phyloP scores from a whole-genome alignment of 2,329 filamentous ascomycete species.

The Diaporthe sp. region DNA sequence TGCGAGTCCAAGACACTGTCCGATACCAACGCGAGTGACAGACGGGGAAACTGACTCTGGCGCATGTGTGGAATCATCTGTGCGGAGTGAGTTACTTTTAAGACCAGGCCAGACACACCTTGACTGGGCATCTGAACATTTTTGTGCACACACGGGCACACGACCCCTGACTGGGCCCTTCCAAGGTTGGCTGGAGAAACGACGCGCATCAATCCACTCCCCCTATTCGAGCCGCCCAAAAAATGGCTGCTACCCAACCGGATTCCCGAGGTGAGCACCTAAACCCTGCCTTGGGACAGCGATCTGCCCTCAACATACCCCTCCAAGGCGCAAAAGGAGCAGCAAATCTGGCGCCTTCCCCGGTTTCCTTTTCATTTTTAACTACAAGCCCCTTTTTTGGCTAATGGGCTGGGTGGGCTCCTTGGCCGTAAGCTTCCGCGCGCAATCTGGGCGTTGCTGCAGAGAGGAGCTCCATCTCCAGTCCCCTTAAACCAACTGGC shows the following conservation, averaged over 20 bases:
- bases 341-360: slow-evolving; percentile 32
- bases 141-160: slow-evolving; percentile 33
- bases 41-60: slow-evolving; percentile 28
- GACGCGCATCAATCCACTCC: slow-evolving; percentile 38
- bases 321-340: slow-evolving; percentile 20
- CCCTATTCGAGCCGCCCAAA: slow-evolving; percentile 33
- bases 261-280: slow-evolving; percentile 38
- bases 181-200: slow-evolving; percentile 26
- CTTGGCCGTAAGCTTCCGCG: slow-evolving; percentile 29
- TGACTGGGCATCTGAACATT: slow-evolving; percentile 34
- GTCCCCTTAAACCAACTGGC: slow-evolving; percentile 54
- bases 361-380: slow-evolving; percentile 12
- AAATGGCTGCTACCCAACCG: slow-evolving; percentile 41
- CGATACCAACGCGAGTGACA: slow-evolving; percentile 27
- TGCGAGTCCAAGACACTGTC: slow-evolving; percentile 37
- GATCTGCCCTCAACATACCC: slow-evolving; percentile 28
- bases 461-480: slow-evolving; percentile 41
- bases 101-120: slow-evolving; percentile 28
- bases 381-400: slow-evolving; percentile 26
- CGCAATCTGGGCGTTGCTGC: slow-evolving; percentile 26
- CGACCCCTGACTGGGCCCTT: slow-evolving; percentile 36
- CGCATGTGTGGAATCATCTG: slow-evolving; percentile 32
- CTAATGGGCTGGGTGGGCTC: slow-evolving; percentile 26
- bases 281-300: slow-evolving; percentile 33
- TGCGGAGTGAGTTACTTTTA: slow-evolving; percentile 19